These are phyloP conservation scores for Russula foetens DNA, from an alignment of 768 basidiomycete species.

Conservation along the genomic window DNA sequence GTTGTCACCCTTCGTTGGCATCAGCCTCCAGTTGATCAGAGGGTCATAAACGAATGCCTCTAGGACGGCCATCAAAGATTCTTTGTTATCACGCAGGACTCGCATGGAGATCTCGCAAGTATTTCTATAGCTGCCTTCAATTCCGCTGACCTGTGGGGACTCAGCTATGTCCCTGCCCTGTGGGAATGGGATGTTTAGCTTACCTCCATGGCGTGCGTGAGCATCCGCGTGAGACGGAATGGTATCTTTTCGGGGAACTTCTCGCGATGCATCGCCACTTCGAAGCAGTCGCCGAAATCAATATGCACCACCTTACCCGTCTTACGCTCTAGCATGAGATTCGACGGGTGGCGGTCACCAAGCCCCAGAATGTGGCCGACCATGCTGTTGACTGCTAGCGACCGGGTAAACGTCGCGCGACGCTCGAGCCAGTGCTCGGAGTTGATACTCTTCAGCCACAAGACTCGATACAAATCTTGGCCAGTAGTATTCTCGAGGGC, in stretches of 20 bases:
- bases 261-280: conserved; percentile 95
- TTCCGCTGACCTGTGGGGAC: conserved; percentile 76
- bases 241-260: conserved; percentile 99
- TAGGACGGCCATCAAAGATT: conserved; percentile 97
- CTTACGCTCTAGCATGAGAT: conserved; percentile 82
- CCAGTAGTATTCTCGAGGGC: conserved; percentile 97
- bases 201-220: conserved; percentile 99
- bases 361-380: conserved; percentile 96
- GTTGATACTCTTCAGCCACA: conserved; percentile 92
- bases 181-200: conserved; percentile 18
- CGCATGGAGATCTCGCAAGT: conserved; percentile 98
- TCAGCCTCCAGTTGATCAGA: conserved; percentile 92
- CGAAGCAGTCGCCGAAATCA: conserved; percentile 97
- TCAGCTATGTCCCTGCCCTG: neutral
- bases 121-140: conserved; percentile 92
- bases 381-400: conserved; percentile 96
- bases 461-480: conserved; percentile 91
- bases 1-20: conserved; percentile 73
- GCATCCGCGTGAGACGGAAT: conserved; percentile 96
- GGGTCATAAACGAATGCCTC: conserved; percentile 99
- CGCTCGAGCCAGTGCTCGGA: conserved; percentile 99
- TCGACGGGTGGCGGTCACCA: conserved; percentile 97
- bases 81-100: conserved; percentile 93
- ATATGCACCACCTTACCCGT: conserved; percentile 96
- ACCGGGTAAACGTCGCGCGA: conserved; percentile 91